Percentiles rank a stretch among this genome's conserved stretches.
phyloP scores from a whole-genome alignment of 495 filamentous ascomycete species.

The Daldinia decipiens region DNA sequence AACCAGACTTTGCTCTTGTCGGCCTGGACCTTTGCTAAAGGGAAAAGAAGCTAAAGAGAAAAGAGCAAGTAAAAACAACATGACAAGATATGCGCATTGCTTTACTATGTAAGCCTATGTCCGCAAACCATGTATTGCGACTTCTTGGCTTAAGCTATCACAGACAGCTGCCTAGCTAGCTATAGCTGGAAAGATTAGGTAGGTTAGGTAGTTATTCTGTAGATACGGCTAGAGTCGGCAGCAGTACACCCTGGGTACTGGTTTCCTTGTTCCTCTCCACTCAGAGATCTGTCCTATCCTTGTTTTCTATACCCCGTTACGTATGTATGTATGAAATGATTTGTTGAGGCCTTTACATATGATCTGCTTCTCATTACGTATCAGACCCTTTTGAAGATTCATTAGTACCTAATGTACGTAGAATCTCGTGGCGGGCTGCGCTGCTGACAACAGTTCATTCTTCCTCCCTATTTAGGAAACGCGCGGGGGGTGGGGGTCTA shows the following conservation, averaged over 20 bases:
- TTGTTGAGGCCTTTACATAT: conserved; percentile 7
- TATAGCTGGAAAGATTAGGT: conserved; percentile 42
- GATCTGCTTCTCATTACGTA: conserved; percentile 3
- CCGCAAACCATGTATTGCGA: conserved; percentile 38
- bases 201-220: conserved; percentile 8
- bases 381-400: neutral
- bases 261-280: neutral
- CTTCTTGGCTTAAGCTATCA: conserved; percentile 39
- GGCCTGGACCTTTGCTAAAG: conserved; percentile 19
- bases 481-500: conserved; percentile 37
- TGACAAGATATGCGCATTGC: conserved; percentile 19
- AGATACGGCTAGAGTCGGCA: conserved; percentile 18
- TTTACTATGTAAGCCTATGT: conserved; percentile 18
- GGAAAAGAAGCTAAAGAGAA: conserved; percentile 33
- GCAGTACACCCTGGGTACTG: conserved; percentile 3
- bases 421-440: conserved; percentile 4
- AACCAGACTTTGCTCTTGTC: conserved; percentile 27
- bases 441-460: conserved; percentile 14
- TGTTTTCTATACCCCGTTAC: conserved; percentile 1
- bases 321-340: conserved; percentile 6
- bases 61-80: conserved; percentile 36
- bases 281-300: conserved; percentile 2
- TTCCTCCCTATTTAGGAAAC: conserved; percentile 44
- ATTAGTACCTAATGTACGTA: neutral
- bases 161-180: conserved; percentile 46